Evolutionary conservation across 2,329 filamentous ascomycete genomes (phyloP).

Genomic region (Botryotinia convoluta): DNA sequence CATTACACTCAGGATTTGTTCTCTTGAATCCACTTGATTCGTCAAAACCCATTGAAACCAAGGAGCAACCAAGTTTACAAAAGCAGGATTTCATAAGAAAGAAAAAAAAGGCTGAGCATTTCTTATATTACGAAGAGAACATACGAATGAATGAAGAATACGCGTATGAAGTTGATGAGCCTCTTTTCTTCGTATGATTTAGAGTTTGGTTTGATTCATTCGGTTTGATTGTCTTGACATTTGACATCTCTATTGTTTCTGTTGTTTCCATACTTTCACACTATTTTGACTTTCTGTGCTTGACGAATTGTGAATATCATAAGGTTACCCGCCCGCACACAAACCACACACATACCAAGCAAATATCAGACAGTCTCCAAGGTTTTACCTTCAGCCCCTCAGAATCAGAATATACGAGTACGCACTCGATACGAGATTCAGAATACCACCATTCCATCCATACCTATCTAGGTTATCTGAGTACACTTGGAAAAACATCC

Average conservation of each 20-base stretch:
- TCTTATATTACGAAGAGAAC: not conserved
- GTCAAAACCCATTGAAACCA: not conserved
- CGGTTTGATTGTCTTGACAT: not conserved
- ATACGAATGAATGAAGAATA: not conserved
- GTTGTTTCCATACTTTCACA: too few species aligned
- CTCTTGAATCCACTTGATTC: not conserved
- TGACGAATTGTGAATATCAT: not conserved
- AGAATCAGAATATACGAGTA: not conserved
- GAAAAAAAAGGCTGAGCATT: not conserved
- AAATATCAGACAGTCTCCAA: not conserved
- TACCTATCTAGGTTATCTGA: not conserved
- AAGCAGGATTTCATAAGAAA: not conserved
- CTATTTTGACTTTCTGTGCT: not conserved
- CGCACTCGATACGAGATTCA: not conserved
- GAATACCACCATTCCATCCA: not conserved
- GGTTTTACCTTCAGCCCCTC: conserved; percentile 1
- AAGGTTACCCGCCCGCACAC: not conserved
- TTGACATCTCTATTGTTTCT: not conserved
- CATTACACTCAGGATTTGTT: not conserved
- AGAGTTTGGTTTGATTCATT: not conserved
- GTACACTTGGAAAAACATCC: not conserved
- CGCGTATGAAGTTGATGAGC: conserved; percentile 14
- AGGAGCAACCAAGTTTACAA: not conserved
- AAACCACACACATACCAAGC: not conserved
- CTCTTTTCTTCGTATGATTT: conserved; percentile 1